phyloP scores from a whole-genome alignment of 208 protist genomes.

The Balamuthia mandrillaris region DNA sequence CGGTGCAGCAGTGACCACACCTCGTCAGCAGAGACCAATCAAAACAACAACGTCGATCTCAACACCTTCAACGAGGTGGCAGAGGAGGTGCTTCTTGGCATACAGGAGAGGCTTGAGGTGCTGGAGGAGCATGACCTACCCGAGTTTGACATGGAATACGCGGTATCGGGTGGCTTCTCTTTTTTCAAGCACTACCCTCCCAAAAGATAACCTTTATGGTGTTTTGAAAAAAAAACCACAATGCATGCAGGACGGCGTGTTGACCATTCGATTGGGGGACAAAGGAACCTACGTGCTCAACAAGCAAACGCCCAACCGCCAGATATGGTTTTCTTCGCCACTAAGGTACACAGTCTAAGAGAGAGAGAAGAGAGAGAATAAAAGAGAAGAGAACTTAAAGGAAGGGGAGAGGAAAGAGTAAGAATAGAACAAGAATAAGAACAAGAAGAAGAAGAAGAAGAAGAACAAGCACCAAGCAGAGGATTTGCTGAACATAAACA shows the following conservation, averaged over 20 bases:
- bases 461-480: not conserved
- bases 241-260: constrained; percentile 34
- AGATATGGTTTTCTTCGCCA: constrained; percentile 65
- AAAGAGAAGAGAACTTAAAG: no score
- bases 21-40: not conserved
- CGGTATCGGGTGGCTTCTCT: not conserved
- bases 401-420: no score
- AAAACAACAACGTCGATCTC: no score
- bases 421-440: no score
- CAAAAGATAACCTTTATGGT: not conserved
- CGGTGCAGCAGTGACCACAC: not conserved
- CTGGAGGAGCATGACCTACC: not conserved
- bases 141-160: not conserved
- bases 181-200: not conserved
- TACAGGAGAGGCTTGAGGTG: not conserved
- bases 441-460: no score
- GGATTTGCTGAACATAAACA: not conserved
- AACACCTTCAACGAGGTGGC: not conserved
- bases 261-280: constrained; percentile 20
- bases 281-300: constrained; percentile 65
- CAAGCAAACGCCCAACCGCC: constrained; percentile 62
- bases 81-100: not conserved
- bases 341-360: constrained; percentile 29
- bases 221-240: not conserved
- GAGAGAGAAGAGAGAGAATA: no score